phyloP scores from a whole-genome alignment of 371 early-diverging fungal species.

The Mycotypha africana region DNA sequence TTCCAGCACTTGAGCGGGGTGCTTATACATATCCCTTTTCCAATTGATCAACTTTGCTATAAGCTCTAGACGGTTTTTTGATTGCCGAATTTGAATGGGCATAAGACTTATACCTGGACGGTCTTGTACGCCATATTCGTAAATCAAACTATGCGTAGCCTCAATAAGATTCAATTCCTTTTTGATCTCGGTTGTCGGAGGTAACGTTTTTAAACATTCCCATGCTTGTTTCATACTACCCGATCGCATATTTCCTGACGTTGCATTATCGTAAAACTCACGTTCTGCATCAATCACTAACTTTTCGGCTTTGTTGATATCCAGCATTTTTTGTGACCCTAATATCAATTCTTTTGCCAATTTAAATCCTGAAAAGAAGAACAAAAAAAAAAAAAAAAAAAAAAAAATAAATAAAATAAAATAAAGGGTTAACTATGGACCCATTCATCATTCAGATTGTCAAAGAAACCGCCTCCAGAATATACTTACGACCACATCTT shows the following conservation, averaged over 20 bases:
- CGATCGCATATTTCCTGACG: conserved; percentile 57
- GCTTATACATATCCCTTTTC: conserved; percentile 44
- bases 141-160: conserved; percentile 62
- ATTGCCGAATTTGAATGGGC: conserved; percentile 72
- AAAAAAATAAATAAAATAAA: background rate
- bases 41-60: conserved; percentile 55
- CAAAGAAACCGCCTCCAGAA: too few species aligned
- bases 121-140: conserved; percentile 50
- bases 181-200: conserved; percentile 55
- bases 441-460: background rate
- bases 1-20: conserved; percentile 48
- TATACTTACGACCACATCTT: conserved; percentile 66
- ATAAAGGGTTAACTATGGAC: too few species aligned
- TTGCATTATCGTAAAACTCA: conserved; percentile 78
- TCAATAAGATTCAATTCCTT: conserved; percentile 67
- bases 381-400: background rate
- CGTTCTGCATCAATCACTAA: conserved; percentile 66
- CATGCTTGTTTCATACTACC: conserved; percentile 70
- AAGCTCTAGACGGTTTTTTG: conserved; percentile 57
- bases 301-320: conserved; percentile 50
- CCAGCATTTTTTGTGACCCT: conserved; percentile 46
- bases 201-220: conserved; percentile 68
- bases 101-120: conserved; percentile 54
- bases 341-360: conserved; percentile 61
- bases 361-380: conserved; percentile 45